Evolutionary conservation across 1,139 yeast genomes (phyloP).

Genomic region (Nakaseomyces delphensis): DNA sequence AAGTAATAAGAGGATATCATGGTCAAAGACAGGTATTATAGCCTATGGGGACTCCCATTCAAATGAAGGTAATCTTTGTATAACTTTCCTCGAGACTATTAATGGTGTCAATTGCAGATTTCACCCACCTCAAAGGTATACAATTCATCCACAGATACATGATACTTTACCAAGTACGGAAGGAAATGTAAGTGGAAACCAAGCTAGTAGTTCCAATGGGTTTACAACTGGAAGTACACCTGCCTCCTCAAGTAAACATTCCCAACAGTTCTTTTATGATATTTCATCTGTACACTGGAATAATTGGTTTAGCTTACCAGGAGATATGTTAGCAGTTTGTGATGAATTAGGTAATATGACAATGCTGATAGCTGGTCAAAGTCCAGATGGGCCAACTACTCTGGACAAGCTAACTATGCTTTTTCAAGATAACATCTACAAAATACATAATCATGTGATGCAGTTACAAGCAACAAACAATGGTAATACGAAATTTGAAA

Average conservation of each 20-base stretch:
- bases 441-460: constrained; percentile 27
- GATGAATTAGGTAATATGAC: constrained; percentile 32
- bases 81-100: constrained; percentile 30
- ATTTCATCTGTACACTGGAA: constrained; percentile 30
- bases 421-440: constrained; percentile 31
- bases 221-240: constrained; percentile 7
- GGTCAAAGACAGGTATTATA: constrained; percentile 33
- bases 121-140: constrained; percentile 29
- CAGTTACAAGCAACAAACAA: constrained; percentile 17
- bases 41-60: constrained; percentile 29
- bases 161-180: constrained; percentile 14
- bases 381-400: constrained; percentile 30
- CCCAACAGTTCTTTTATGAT: constrained; percentile 24
- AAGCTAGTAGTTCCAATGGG: constrained; percentile 11
- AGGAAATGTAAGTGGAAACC: background rate
- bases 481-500: constrained; percentile 17
- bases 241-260: constrained; percentile 11
- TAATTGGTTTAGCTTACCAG: constrained; percentile 31
- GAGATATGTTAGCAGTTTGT: constrained; percentile 32
- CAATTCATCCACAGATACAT: constrained; percentile 29
- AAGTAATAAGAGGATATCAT: constrained; percentile 16
- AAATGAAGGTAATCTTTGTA: constrained; percentile 27
- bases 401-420: constrained; percentile 30
- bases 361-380: constrained; percentile 30
- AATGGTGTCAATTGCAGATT: constrained; percentile 33